These are phyloP conservation scores for Cenococcum geophilum DNA, from an alignment of 495 filamentous ascomycete genomes.

Conservation along the genomic window DNA sequence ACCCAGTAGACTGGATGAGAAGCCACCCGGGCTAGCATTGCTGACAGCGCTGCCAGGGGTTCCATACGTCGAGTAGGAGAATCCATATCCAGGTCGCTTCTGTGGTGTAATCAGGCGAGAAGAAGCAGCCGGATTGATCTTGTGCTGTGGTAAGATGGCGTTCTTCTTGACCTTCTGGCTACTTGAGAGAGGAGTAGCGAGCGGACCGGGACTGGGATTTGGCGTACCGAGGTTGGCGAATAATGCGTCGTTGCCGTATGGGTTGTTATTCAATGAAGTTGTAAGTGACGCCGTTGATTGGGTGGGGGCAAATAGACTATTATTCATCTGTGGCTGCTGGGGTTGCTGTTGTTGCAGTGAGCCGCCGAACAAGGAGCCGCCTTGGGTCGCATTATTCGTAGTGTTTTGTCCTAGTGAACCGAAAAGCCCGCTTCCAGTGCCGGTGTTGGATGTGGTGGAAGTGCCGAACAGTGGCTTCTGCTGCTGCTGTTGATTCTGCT, in stretches of 20 bases:
- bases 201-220: constrained; percentile 64
- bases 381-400: constrained; percentile 16
- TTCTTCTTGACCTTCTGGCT: constrained; percentile 65
- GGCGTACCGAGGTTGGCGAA: constrained; percentile 64
- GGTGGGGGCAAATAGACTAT: constrained; percentile 58
- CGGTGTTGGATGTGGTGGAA: constrained; percentile 20
- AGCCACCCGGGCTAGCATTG: constrained; percentile 58
- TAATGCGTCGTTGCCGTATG: constrained; percentile 77
- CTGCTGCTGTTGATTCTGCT: constrained; percentile 28
- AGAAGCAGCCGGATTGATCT: constrained; percentile 73
- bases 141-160: constrained; percentile 78
- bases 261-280: constrained; percentile 70
- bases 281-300: constrained; percentile 51
- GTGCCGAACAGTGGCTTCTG: constrained; percentile 33
- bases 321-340: constrained; percentile 21
- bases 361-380: constrained; percentile 34
- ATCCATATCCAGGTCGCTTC: constrained; percentile 66
- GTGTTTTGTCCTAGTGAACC: constrained; percentile 33
- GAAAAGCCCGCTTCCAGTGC: constrained; percentile 39
- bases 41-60: constrained; percentile 68
- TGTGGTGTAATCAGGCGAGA: constrained; percentile 76
- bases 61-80: constrained; percentile 83
- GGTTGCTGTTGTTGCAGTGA: constrained; percentile 34
- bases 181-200: constrained; percentile 79
- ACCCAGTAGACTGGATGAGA: constrained; percentile 62